These are phyloP conservation scores for Sphagnum contortum DNA, from an alignment of 225 moss, liverwort and hornwort species.

Conservation along the genomic window DNA sequence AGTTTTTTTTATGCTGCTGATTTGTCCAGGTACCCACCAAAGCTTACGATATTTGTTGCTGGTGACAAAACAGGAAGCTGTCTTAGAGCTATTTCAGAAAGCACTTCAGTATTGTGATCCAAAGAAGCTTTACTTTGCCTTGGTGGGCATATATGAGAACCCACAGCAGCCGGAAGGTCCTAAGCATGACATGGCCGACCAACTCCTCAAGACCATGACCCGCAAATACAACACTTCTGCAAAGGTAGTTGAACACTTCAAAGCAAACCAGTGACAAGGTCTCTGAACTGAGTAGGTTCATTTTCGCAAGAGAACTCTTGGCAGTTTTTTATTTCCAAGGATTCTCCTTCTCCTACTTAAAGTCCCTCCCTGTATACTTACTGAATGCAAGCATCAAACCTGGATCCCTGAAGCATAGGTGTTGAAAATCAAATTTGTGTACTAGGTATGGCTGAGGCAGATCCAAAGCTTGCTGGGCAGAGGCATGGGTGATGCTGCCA, in stretches of 20 bases:
- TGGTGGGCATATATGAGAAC: conserved; percentile 78
- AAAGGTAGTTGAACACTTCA: conserved; percentile 35
- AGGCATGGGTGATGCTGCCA: conserved; percentile 54
- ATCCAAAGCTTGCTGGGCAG: conserved; percentile 63
- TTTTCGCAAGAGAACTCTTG: too few relatives aligned
- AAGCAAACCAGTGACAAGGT: neutral
- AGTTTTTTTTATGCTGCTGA: too few relatives aligned
- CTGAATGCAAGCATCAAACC: too few relatives aligned
- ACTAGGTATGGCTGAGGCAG: conserved; percentile 76
- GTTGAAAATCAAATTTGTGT: too few relatives aligned
- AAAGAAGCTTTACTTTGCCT: conserved; percentile 77
- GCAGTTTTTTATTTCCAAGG: too few relatives aligned
- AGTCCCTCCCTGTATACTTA: too few relatives aligned
- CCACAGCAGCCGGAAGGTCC: conserved; percentile 55
- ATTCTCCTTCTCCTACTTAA: too few relatives aligned
- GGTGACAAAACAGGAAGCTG: conserved; percentile 61
- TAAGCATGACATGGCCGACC: conserved; percentile 66
- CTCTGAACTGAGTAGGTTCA: too few relatives aligned
- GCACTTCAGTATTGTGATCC: conserved; percentile 78
- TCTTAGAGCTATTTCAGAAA: conserved; percentile 67
- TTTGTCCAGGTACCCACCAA: too few relatives aligned
- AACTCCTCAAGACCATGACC: conserved; percentile 77
- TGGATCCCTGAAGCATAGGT: too few relatives aligned
- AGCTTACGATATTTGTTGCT: neutral
- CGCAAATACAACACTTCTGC: conserved; percentile 91